These are phyloP conservation scores for Trichoderma sp. DNA, from an alignment of 2,329 filamentous ascomycete genomes.

Conservation along the genomic window DNA sequence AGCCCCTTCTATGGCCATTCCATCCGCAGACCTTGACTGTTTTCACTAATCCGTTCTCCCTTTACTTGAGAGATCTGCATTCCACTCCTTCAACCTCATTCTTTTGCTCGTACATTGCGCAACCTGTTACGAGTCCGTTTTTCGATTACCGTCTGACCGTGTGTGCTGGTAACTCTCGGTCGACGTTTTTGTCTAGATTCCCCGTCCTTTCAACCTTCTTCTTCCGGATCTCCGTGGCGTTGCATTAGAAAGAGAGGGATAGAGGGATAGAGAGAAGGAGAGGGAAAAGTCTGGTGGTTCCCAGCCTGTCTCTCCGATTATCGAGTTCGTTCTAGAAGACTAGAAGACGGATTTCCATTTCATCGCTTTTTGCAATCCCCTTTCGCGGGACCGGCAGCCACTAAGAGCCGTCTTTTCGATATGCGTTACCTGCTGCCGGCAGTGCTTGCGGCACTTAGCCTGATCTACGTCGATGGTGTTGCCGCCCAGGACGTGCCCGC, in stretches of 20 bases:
- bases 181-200: background rate
- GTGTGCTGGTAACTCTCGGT: slow-evolving; percentile 14
- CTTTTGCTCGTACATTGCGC: slow-evolving; percentile 7
- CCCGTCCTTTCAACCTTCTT: background rate
- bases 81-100: slow-evolving; percentile 10
- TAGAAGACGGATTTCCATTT: background rate
- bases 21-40: background rate
- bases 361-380: background rate
- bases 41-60: background rate
- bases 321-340: background rate
- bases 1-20: slow-evolving; percentile 16
- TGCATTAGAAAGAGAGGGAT: background rate
- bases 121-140: background rate
- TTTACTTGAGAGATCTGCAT: slow-evolving; percentile 14
- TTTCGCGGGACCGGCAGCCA: background rate
- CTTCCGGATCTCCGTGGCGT: background rate
- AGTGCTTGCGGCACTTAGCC: slow-evolving; percentile 30
- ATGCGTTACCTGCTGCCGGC: slow-evolving; percentile 29
- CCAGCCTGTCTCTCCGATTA: background rate
- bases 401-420: background rate
- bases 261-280: background rate
- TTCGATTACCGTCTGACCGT: slow-evolving; percentile 1
- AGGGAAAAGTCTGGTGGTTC: background rate
- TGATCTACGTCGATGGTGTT: slow-evolving; percentile 27
- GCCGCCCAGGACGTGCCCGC: slow-evolving; percentile 25